Conservation (phyloP, 352 stramenopile genomes). For the Phytophthora pisi region DNA sequence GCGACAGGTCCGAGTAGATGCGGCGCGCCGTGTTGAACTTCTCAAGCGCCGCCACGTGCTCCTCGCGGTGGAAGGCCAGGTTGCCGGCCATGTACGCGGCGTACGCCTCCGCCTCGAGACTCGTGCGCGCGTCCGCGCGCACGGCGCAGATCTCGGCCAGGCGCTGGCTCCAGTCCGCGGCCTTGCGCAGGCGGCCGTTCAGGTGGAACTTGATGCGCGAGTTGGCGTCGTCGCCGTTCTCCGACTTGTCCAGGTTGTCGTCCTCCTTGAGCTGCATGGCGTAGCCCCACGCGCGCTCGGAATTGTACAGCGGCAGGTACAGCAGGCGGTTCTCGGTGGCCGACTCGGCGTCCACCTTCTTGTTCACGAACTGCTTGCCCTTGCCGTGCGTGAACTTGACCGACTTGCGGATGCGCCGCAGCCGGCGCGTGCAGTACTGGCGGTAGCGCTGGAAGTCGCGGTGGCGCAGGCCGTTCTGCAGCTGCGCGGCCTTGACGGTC, state of each 20-base stretch:
- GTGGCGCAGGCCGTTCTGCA: conserved; percentile 90
- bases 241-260: conserved; percentile 87
- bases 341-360: conserved; percentile 87
- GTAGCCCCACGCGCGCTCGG: conserved; percentile 91
- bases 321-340: conserved; percentile 72
- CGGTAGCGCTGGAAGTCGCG: conserved; percentile 92
- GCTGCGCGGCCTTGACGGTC: conserved; percentile 88
- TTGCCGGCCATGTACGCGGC: conserved; percentile 89
- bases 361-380: conserved; percentile 80
- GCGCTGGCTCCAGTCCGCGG: conserved; percentile 85
- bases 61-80: conserved; percentile 88
- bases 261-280: conserved; percentile 93
- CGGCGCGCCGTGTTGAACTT: conserved; percentile 79
- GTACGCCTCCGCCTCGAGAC: conserved; percentile 89
- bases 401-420: conserved; percentile 89
- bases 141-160: conserved; percentile 78
- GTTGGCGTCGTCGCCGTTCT: conserved; percentile 85
- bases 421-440: conserved; percentile 88
- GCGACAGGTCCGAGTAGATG: conserved; percentile 85
- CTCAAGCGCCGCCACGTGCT: conserved; percentile 81
- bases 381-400: conserved; percentile 90
- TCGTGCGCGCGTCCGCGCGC: conserved; percentile 86
- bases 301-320: conserved; percentile 91
- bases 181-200: conserved; percentile 87
- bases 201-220: conserved; percentile 91